Evolutionary conservation across 2,329 filamentous ascomycete species (phyloP), one percentile per base, ranked within the genome.

Genomic region (Furcasterigmium sp.): DNA sequence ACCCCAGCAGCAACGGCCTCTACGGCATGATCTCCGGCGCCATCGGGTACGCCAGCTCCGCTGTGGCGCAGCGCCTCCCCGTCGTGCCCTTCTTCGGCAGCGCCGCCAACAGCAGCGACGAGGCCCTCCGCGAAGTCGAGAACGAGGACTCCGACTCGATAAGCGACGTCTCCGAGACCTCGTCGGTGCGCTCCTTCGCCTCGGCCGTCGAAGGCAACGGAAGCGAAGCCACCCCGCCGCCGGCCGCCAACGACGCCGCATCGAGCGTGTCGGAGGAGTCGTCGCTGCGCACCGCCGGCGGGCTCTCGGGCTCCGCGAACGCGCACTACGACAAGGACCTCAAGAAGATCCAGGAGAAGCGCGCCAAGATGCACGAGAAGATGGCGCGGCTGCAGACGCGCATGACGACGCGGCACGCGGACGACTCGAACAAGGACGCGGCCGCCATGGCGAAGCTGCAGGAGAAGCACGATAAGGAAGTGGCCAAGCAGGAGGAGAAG

Each of bases 401-500:
- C 36, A 60, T 66, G 26, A 53, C 62, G 23, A 65, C 58, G 20
- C 72, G 70, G 47, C 66, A 68, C 15, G 61, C 63, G 10, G 75
- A 76, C 26, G 69, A 69, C 46, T 62, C 72, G 49, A 65, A 68
- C 39, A 66, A 75, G 44, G 76, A 83, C 37, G 68, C 66, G 39
- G 60, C 67, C 2, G 67, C 70, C 2, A 49, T 80, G 5, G 69
- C 73, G 23, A 84, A 80, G 57, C 69, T 80, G 8, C 73, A 75
- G 23, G 79, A 84, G 56, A 82, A 78, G 55, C 80, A 86, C 58
- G 75, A 80, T 37, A 70, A 68, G 38, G 80, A 85, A 50, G 58
- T 82, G 0, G 75, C 77, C 35, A 86, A 84, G 56, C 78, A 83
- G 41, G 78, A 84, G 51, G 81, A 81, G 37, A 84, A 82, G 51